Base-by-base conservation (phyloP, 768 basidiomycete species). In the Termitomyces sp. region DNA sequence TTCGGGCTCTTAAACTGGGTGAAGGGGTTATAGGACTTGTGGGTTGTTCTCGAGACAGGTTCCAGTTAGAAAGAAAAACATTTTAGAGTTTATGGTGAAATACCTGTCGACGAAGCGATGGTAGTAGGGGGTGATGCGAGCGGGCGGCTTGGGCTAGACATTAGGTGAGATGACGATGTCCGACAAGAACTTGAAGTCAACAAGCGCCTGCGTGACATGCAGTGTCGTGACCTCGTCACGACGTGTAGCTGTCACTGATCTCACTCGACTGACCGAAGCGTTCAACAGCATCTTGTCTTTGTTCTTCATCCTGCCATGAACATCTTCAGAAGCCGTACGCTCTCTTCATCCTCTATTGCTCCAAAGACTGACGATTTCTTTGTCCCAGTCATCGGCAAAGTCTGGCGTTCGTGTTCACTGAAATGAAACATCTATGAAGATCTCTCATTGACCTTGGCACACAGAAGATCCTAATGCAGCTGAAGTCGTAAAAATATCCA, bases 401-500 rank as follows among this genome's bases (percentile, higher is more conserved):
- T 97, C 70, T 95, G 93, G 93, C 91, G 94, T 95, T 71, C 70
- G 93, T 84, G 38, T 60, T 54, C 49, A 53, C 50, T 57, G 42
- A 39, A 44, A 58, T 23, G 20, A 41, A 36, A 44, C 56, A 44
- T 57, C 52, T 42, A 39, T 43, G 50, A 58, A 68, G 43, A 52
- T 50, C 18, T 39, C 6, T 42, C 12, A 49, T 67, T 73, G 61
- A 75, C 59, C 59, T 56, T 56, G 58, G 48, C 58, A 58, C 61
- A 58, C 66, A 95, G 94, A 94, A 67, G 94, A 96, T 70, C 89
- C 94, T 39, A 92, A 95, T 70, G 91, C 93, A 50, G 84, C 93
- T 31, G 96, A 98, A 71, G 89, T 98, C 38, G 91, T 94, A 47
- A 95, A 96, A 74, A 91, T 98, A 55, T 88, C 91, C 20, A 85